Conservation (phyloP, 139 green algal species). For the Chlorella vulgaris region DNA sequence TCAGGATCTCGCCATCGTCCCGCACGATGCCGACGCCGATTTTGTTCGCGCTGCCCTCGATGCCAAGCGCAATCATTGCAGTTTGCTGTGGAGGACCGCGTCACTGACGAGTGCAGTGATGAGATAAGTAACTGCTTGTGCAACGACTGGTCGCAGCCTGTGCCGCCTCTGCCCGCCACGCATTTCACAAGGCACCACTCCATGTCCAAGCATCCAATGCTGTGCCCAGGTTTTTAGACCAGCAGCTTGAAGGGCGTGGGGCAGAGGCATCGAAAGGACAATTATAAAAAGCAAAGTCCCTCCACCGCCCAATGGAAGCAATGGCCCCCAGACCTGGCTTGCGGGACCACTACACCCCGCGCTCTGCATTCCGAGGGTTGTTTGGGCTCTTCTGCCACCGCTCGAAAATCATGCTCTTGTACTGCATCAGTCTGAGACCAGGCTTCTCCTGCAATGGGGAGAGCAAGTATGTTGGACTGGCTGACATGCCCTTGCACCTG, state of each 20-base stretch:
- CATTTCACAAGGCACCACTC: too few species aligned
- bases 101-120: not conserved
- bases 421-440: slow-evolving; percentile 68
- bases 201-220: too few species aligned
- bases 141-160: too few species aligned
- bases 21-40: slow-evolving; percentile 85
- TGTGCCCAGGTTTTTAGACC: too few species aligned
- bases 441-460: slow-evolving; percentile 66
- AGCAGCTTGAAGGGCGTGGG: too few species aligned
- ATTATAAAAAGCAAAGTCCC: too few species aligned
- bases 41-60: slow-evolving; percentile 94
- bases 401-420: slow-evolving; percentile 62
- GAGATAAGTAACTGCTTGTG: too few species aligned
- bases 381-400: slow-evolving; percentile 66
- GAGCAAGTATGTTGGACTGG: not conserved
- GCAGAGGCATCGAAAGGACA: too few species aligned
- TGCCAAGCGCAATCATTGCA: slow-evolving; percentile 59
- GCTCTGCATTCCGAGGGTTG: slow-evolving; percentile 61
- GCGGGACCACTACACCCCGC: not conserved
- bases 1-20: slow-evolving; percentile 74
- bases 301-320: too few species aligned
- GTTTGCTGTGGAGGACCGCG: not conserved
- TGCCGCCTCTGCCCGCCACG: too few species aligned
- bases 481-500: not conserved
- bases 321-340: not conserved